These are phyloP conservation scores for Yamadazyma jaroonii DNA, from an alignment of 1,139 yeast species.

Conservation along the genomic window DNA sequence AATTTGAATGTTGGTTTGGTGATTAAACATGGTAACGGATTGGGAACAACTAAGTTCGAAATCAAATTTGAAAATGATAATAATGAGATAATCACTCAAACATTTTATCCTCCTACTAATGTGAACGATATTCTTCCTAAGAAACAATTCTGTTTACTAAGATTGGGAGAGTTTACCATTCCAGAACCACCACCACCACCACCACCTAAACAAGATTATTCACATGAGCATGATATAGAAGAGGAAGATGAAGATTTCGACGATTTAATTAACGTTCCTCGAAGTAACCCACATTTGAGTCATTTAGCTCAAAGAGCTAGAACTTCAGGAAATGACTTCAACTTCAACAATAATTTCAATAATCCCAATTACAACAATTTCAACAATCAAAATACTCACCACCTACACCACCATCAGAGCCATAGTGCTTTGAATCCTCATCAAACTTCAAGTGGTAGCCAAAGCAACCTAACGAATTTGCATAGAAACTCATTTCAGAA, in stretches of 20 bases:
- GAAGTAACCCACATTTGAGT: slow-evolving; percentile 3
- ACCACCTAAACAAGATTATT: neutral
- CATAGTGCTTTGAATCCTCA: neutral
- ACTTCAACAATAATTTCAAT: slow-evolving; percentile 2
- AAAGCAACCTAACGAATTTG: neutral
- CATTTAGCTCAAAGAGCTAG: slow-evolving; percentile 3
- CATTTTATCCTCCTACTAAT: slow-evolving; percentile 56
- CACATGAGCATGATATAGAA: neutral
- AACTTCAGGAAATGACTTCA: slow-evolving; percentile 3
- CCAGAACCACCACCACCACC: slow-evolving; percentile 11
- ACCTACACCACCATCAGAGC: neutral
- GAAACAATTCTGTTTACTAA: slow-evolving; percentile 48
- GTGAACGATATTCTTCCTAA: slow-evolving; percentile 58
- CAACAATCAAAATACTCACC: neutral
- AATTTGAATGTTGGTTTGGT: slow-evolving; percentile 52
- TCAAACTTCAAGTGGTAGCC: neutral
- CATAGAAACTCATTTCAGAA: slow-evolving; percentile 1
- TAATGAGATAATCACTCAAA: slow-evolving; percentile 24
- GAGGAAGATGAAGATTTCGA: slow-evolving; percentile 1
- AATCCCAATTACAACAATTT: neutral
- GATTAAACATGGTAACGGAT: slow-evolving; percentile 51
- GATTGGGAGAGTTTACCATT: slow-evolving; percentile 47
- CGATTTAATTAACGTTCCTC: slow-evolving; percentile 3
- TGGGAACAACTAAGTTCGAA: slow-evolving; percentile 59
- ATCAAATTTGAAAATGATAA: slow-evolving; percentile 27